phyloP scores from a whole-genome alignment of 371 early-diverging fungal genomes.

The Chytridiales sp. region DNA sequence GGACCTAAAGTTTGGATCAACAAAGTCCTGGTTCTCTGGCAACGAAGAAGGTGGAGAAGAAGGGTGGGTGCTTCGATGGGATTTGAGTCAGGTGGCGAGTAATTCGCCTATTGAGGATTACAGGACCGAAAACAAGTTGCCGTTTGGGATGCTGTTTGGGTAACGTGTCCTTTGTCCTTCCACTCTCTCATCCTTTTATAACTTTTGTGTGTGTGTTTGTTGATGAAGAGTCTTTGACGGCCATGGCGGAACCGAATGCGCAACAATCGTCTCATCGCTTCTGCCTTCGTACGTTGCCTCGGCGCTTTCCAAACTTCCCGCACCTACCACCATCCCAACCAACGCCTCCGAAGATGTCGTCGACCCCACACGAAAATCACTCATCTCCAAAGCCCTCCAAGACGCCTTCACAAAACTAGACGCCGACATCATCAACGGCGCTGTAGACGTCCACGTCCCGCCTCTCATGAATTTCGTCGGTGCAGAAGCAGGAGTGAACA shows the following conservation, averaged over 20 bases:
- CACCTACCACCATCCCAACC: not conserved
- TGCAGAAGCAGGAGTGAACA: not conserved
- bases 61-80: conserved; percentile 22
- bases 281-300: conserved; percentile 42
- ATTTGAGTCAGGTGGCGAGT: conserved; percentile 36
- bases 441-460: conserved; percentile 3
- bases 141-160: conserved; percentile 34
- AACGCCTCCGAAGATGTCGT: not conserved
- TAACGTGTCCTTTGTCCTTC: conserved; percentile 3
- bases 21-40: too few relatives aligned
- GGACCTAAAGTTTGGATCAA: too few relatives aligned
- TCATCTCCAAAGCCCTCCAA: conserved; percentile 35
- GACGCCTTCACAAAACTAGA: conserved; percentile 44
- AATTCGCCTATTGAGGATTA: conserved; percentile 47
- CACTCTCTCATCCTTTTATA: conserved; percentile 6
- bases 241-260: conserved; percentile 45
- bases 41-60: too few relatives aligned
- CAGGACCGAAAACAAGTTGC: conserved; percentile 21
- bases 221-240: conserved; percentile 43
- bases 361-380: conserved; percentile 20
- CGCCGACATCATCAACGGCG: conserved; percentile 43
- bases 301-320: conserved; percentile 29
- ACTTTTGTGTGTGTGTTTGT: not conserved
- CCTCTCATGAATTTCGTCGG: too few relatives aligned
- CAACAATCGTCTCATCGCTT: conserved; percentile 30